phyloP scores from a whole-genome alignment of 176 grass and related monocot species.

The Carex parvula region DNA sequence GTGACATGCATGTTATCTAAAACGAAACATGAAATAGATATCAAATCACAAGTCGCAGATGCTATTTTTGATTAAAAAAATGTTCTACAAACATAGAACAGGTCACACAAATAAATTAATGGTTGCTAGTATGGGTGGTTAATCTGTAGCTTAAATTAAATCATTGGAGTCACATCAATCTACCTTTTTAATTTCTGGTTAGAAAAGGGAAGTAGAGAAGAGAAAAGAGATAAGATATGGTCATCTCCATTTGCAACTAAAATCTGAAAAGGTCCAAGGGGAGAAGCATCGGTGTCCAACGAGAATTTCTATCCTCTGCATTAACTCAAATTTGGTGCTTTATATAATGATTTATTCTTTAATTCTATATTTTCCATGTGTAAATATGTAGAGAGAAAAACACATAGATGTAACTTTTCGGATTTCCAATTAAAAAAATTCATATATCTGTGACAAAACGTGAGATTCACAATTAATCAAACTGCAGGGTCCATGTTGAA shows the following conservation, averaged over 20 bases:
- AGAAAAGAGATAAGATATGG: not conserved
- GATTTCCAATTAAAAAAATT: not conserved
- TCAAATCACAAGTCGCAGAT: conserved; percentile 7
- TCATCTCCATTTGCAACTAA: conserved; percentile 11
- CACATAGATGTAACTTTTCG: too few relatives aligned
- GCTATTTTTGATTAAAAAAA: not conserved
- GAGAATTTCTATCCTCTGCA: too few relatives aligned
- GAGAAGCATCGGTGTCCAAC: not conserved
- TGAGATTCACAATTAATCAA: not conserved
- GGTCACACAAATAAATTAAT: not conserved
- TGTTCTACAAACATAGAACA: not conserved
- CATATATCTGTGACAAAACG: not conserved
- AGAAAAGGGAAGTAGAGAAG: not conserved
- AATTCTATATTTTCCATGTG: not conserved
- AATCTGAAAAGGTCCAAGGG: not conserved
- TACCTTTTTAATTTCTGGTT: conserved; percentile 1
- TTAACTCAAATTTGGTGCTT: not conserved
- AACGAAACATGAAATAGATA: conserved; percentile 10
- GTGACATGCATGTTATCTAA: not conserved
- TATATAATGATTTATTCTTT: not conserved
- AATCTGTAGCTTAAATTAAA: conserved; percentile 19
- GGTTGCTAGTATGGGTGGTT: not conserved
- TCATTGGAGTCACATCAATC: conserved; percentile 25
- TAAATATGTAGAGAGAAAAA: too few relatives aligned
- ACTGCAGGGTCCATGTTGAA: not conserved